Percentiles rank a stretch among this genome's conserved stretches.
phyloP scores from a whole-genome alignment of 1,284 basidiomycete genomes.

The Leucoagaricus sp. region DNA sequence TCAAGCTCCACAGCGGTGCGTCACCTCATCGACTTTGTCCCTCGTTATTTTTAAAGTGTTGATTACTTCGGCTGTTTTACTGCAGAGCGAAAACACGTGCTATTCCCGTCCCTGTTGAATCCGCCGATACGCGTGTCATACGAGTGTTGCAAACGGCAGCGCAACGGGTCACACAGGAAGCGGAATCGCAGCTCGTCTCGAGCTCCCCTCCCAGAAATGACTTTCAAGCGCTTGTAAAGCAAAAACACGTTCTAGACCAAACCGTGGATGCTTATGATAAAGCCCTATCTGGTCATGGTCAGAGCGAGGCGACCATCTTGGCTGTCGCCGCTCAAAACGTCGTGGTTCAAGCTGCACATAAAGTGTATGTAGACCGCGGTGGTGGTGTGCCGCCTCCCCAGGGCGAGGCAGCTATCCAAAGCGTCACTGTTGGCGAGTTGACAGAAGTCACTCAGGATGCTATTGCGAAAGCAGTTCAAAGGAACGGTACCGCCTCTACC shows the following conservation, averaged over 20 bases:
- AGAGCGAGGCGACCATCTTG: constrained; percentile 43
- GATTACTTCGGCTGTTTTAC: constrained; percentile 10
- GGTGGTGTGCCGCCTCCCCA: constrained; percentile 36
- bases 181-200: constrained; percentile 62
- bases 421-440: constrained; percentile 75
- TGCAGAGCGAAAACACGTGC: constrained; percentile 29
- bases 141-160: constrained; percentile 74
- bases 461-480: constrained; percentile 68
- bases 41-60: not conserved
- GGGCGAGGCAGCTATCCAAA: constrained; percentile 43
- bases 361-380: constrained; percentile 44
- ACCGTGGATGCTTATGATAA: constrained; percentile 76
- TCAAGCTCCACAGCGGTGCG: constrained; percentile 37
- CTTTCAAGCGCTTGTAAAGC: constrained; percentile 70
- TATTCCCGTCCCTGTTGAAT: constrained; percentile 26
- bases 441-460: constrained; percentile 76
- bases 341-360: constrained; percentile 74
- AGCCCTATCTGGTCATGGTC: constrained; percentile 54
- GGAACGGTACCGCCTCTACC: constrained; percentile 59
- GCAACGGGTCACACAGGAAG: constrained; percentile 72
- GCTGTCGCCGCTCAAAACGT: constrained; percentile 78
- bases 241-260: constrained; percentile 76
- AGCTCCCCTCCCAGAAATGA: constrained; percentile 48
- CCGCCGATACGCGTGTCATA: constrained; percentile 59
- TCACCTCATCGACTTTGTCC: constrained; percentile 10